phyloP scores from a whole-genome alignment of 805 yeast species.

The Geotrichum ghanense region DNA sequence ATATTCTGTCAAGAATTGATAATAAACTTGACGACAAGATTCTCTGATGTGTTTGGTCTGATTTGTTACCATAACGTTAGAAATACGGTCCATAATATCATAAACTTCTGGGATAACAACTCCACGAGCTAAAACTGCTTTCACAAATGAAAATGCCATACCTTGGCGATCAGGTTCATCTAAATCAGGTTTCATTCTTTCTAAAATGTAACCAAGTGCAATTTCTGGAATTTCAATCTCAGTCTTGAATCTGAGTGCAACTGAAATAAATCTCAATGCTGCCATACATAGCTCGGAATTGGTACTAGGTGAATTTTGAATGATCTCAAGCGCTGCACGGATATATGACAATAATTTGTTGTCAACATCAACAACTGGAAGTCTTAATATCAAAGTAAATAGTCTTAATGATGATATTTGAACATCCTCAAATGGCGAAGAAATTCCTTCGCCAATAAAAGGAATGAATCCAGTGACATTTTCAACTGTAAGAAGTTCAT shows the following conservation, averaged over 20 bases:
- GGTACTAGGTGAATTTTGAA: constrained; percentile 69
- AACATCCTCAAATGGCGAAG: constrained; percentile 68
- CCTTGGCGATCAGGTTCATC: constrained; percentile 87
- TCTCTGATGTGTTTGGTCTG: constrained; percentile 75
- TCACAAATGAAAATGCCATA: constrained; percentile 72
- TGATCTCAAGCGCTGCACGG: constrained; percentile 32
- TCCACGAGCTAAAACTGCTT: constrained; percentile 63
- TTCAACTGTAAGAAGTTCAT: constrained; percentile 42
- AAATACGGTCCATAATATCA: constrained; percentile 71
- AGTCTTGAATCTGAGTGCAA: constrained; percentile 57
- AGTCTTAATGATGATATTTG: constrained; percentile 55
- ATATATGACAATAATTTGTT: constrained; percentile 19
- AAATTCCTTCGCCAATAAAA: constrained; percentile 45
- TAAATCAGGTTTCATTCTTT: constrained; percentile 70
- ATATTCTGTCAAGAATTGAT: constrained; percentile 81
- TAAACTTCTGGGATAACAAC: constrained; percentile 79
- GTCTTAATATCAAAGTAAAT: constrained; percentile 44
- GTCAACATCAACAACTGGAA: constrained; percentile 49
- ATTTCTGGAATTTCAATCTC: constrained; percentile 55
- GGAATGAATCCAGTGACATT: constrained; percentile 70
- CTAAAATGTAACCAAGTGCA: constrained; percentile 63
- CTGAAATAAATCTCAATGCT: constrained; percentile 60
- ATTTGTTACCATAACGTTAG: constrained; percentile 81
- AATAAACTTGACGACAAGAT: constrained; percentile 71
- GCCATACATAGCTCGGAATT: constrained; percentile 72